Evolutionary conservation across 768 basidiomycete species (phyloP).

Genomic region (Tricholoma flavovirens): DNA sequence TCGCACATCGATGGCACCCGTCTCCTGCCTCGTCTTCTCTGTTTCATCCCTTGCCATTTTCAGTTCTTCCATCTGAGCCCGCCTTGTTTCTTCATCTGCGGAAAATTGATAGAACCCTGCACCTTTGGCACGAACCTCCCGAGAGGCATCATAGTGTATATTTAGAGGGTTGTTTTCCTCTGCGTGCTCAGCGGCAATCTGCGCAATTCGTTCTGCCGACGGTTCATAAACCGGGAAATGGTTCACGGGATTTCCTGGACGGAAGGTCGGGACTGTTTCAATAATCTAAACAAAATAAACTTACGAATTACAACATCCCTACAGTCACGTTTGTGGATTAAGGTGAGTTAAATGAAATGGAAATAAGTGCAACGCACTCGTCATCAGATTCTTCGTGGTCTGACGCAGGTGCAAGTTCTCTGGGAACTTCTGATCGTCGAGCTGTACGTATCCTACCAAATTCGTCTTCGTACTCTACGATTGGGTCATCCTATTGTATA

Average conservation of each 20-base stretch:
- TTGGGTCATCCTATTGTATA: constrained; percentile 55
- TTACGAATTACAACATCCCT: constrained; percentile 60
- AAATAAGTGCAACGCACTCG: constrained; percentile 38
- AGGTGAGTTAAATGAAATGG: constrained; percentile 1
- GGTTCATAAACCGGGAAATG: constrained; percentile 89
- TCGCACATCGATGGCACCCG: constrained; percentile 52
- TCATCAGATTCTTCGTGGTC: constrained; percentile 40
- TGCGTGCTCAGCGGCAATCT: constrained; percentile 62
- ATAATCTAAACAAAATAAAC: constrained; percentile 9
- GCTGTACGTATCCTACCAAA: constrained; percentile 73
- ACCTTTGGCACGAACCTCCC: constrained; percentile 82
- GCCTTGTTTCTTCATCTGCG: constrained; percentile 72
- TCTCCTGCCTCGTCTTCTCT: constrained; percentile 49
- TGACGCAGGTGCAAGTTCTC: constrained; percentile 48
- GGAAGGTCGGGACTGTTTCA: constrained; percentile 2
- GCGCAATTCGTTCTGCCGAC: constrained; percentile 70
- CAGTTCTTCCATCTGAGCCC: constrained; percentile 79
- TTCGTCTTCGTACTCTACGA: constrained; percentile 84
- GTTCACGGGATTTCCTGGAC: constrained; percentile 69
- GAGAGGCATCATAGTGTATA: constrained; percentile 75
- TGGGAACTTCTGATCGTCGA: constrained; percentile 70
- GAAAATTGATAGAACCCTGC: constrained; percentile 94
- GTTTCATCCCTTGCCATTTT: constrained; percentile 67
- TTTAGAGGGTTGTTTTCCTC: constrained; percentile 70
- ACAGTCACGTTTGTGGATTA: neutral